Percentiles rank a stretch among this genome's conserved stretches.
Conservation (phyloP, 2,329 filamentous ascomycete species). For the Monilinia laxa region DNA sequence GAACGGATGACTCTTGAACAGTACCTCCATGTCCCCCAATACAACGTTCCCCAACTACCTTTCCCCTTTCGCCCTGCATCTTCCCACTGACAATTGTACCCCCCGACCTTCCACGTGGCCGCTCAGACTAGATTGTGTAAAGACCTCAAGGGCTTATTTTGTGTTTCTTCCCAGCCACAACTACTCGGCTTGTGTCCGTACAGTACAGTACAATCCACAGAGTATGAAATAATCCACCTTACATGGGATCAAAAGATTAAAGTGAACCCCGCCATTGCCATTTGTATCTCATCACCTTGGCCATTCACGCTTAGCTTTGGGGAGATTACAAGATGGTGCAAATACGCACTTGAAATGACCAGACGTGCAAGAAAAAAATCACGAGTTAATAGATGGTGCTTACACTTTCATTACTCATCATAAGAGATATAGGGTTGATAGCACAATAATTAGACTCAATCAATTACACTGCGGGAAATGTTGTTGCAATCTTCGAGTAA, state of each 20-base stretch:
- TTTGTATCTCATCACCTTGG: conserved; percentile 13
- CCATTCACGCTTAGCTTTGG: conserved; percentile 9
- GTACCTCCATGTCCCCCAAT: conserved; percentile 16
- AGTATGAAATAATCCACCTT: neutral
- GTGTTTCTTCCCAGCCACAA: neutral
- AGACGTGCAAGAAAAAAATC: neutral
- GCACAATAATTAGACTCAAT: neutral
- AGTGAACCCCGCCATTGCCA: conserved; percentile 5
- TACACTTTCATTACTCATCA: neutral
- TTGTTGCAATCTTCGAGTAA: neutral
- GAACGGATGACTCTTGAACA: neutral
- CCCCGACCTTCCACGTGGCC: conserved; percentile 22
- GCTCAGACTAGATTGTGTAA: conserved; percentile 17
- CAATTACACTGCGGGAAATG: neutral
- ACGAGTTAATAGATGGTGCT: neutral
- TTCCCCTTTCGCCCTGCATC: conserved; percentile 13
- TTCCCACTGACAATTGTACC: conserved; percentile 5
- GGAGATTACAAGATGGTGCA: conserved; percentile 12
- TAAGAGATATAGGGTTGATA: neutral
- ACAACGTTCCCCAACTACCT: neutral
- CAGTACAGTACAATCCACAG: conserved; percentile 1
- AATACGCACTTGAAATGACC: conserved; percentile 5
- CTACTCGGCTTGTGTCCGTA: neutral
- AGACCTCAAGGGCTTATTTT: neutral
- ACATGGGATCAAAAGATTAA: conserved; percentile 11